Evolutionary conservation across 257 asterid species (phyloP), one percentile per base, ranked within the genome.

Genomic region (Nicotiana knightiana): DNA sequence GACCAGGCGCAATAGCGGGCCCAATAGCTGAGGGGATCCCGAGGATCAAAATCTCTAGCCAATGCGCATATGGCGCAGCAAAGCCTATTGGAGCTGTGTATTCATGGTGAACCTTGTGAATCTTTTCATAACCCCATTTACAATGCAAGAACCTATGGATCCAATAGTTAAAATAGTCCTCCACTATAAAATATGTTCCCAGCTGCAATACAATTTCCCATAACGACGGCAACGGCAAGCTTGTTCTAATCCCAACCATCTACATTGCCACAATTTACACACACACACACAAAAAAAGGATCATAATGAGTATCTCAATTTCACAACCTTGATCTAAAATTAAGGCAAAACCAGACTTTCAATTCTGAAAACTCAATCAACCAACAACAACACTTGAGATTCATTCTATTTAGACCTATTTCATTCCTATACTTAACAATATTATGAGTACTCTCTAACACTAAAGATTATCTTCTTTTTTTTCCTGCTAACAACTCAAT

Each of bases 21-120:
- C 99, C 99, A 8, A 94, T 89, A 86, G 91, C 92, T 59, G 99
- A 91, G 4, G 99, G 99, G 83, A 96, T 93, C 90, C 98, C 99
- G 67, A 96, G 97, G 89, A 96, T 86, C 95, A 96, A 91, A 88
- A 93, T 83, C 93, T 96, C 99, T 12, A 92, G 93, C 99, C 99
- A 96, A 79, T 96, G 99, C 10, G 98, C 99, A 80, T 94, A 92
- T 0, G 99, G 97, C 30, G 99, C 99, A 59, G 99, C 98, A 86
- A 86, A 96, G 57, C 97, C 98, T 54, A 94, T 89, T 21, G 99
- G 98, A 57, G 99, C 98, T 0, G 97, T 89, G 93, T 94, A 96
- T 82, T 96, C 98, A 67, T 94, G 99, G 79, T 96, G 99, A 82
- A 96, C 97, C 91, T 87, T 91, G 93, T 96, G 99, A 78, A 96